Evolutionary conservation across 192 early-diverging fungal species (phyloP), one percentile per base, ranked within the genome.

Genomic region (Linnemannia schmuckeri): DNA sequence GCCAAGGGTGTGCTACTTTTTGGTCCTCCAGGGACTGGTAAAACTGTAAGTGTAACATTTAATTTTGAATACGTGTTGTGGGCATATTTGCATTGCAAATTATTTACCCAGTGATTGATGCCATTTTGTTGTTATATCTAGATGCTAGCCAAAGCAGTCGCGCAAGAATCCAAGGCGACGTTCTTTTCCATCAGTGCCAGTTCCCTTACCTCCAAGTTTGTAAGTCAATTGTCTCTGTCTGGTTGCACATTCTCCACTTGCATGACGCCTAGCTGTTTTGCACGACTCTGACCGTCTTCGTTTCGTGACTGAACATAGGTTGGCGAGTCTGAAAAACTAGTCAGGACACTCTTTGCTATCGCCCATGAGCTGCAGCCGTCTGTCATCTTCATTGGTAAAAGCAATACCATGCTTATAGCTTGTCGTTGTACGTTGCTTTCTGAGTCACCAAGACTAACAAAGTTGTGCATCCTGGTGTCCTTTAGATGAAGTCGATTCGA

Each of bases 11-110:
- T 98, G 0, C 88, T 99, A 24, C 83, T 99, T 3, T 95, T 92
- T 88, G 98, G 98, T 0, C 97, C 97, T 55, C 97, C 97, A 20
- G 98, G 98, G 12, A 98, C 98, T 1, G 98, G 98, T 12, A 99
- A 99, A 88, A 99, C 98, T 20, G 91, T 99, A 46, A 20, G 94
- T 88, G 0, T 88, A 90, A 70, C 88, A 57, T 88, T 41, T 89
- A 47, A 15, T 66, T 66, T 13, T 66, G 49, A 15, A 22, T 27
- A 22, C 27, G 24, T 49, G 78, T 15, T 24, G 6, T 41, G 18
- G 4, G 70, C 42, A 33, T 24, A 72, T 79, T 72, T 30, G 46
- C 20, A 10, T 66, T 33, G 61, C 30, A 30, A 66, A 57, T 66
- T 66, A 33, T 66, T 33, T 66, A 27, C 13, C 15, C 12, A 13